Conservation (phyloP, 495 filamentous ascomycete species). For the Cercophora samala region DNA sequence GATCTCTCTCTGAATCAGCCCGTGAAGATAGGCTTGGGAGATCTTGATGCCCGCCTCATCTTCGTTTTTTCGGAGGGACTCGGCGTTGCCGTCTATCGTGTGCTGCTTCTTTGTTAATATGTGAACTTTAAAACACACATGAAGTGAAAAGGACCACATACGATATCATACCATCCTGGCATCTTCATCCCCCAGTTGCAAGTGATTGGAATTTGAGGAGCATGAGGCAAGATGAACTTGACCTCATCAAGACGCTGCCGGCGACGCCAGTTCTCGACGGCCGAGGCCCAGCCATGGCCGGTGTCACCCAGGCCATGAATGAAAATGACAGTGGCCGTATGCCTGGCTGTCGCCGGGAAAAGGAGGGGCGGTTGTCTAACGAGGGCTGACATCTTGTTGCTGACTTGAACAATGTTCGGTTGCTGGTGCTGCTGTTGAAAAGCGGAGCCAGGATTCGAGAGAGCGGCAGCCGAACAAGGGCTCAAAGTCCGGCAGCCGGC, state of each 20-base stretch:
- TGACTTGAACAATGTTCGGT: neutral
- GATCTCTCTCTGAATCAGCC: constrained; percentile 77
- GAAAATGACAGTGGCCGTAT: constrained; percentile 94
- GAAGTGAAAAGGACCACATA: constrained; percentile 39
- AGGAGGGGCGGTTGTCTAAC: constrained; percentile 50
- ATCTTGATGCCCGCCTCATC: constrained; percentile 78
- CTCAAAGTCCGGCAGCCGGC: too few species aligned
- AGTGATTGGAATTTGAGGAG: constrained; percentile 88
- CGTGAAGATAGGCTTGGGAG: constrained; percentile 71
- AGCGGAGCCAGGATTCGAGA: neutral
- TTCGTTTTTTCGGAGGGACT: constrained; percentile 47
- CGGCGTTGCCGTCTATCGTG: constrained; percentile 42
- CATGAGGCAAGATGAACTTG: constrained; percentile 90
- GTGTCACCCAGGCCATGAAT: constrained; percentile 76
- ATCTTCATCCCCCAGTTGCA: constrained; percentile 74
- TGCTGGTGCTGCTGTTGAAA: too few species aligned
- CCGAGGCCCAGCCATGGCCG: constrained; percentile 69
- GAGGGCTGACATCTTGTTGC: constrained; percentile 31
- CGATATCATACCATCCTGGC: constrained; percentile 93
- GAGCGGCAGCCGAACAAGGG: neutral
- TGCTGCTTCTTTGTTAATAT: constrained; percentile 16
- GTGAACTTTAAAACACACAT: neutral
- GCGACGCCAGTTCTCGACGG: constrained; percentile 87
- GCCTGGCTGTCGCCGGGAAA: constrained; percentile 81
- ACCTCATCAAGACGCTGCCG: constrained; percentile 83